phyloP scores from a whole-genome alignment of 805 yeast genomes.

The Sporopachydermia lactativora region DNA sequence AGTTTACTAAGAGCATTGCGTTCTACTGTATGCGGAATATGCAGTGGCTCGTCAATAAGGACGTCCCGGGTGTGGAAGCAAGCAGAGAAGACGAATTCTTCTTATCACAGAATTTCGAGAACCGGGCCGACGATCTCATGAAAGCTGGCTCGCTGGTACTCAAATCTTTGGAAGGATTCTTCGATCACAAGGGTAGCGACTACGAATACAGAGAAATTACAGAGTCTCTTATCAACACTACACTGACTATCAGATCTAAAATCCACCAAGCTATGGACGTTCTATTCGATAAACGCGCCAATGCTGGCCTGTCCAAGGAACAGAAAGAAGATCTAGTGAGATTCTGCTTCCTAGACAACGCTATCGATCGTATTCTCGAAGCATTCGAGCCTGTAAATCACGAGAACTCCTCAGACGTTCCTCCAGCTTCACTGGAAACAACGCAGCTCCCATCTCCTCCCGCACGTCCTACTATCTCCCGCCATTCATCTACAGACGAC shows the following conservation, averaged over 20 bases:
- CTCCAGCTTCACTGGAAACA: too few species aligned
- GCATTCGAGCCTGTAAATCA: slow-evolving; percentile 20
- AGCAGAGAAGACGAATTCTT: neutral
- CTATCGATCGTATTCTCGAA: slow-evolving; percentile 40
- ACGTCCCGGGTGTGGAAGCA: slow-evolving; percentile 19
- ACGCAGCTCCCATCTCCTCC: too few species aligned
- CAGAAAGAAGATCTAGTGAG: slow-evolving; percentile 68
- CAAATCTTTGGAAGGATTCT: slow-evolving; percentile 55
- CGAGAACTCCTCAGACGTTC: too few species aligned
- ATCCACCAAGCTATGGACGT: slow-evolving; percentile 39
- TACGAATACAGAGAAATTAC: slow-evolving; percentile 16
- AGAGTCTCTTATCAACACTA: neutral
- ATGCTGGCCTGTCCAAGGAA: slow-evolving; percentile 40
- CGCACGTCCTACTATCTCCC: too few species aligned
- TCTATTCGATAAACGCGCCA: slow-evolving; percentile 41
- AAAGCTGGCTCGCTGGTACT: slow-evolving; percentile 66
- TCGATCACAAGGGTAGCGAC: slow-evolving; percentile 29
- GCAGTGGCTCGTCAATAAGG: slow-evolving; percentile 36
- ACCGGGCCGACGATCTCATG: slow-evolving; percentile 42
- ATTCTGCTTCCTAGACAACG: slow-evolving; percentile 54
- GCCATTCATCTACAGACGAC: too few species aligned
- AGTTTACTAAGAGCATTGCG: slow-evolving; percentile 58
- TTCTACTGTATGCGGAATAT: slow-evolving; percentile 73
- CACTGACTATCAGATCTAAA: slow-evolving; percentile 11
- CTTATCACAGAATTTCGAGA: slow-evolving; percentile 7